Evolutionary conservation across 2,329 filamentous ascomycete species (phyloP).

Genomic region (Aspergillus vadensis): DNA sequence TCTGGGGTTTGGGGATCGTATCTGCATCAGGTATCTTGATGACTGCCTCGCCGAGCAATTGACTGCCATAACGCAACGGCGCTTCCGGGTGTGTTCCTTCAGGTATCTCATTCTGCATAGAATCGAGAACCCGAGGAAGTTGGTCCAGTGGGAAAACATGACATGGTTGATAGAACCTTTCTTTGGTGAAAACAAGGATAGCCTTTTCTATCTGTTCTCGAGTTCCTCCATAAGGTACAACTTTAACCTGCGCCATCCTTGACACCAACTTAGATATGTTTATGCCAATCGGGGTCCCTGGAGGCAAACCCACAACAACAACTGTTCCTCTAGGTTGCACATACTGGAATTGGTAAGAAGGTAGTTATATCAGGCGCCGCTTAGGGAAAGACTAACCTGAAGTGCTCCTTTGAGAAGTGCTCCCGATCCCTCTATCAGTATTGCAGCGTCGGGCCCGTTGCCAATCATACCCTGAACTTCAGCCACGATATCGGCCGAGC

Average conservation of each 20-base stretch:
- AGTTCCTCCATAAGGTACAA: not conserved
- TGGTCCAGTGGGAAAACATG: not conserved
- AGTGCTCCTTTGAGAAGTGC: not conserved
- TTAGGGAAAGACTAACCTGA: not conserved
- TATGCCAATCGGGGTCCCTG: not conserved
- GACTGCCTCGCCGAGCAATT: slow-evolving; percentile 4
- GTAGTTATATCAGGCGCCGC: not conserved
- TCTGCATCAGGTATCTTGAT: not conserved
- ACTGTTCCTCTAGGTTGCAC: slow-evolving; percentile 3
- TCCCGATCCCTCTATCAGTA: not conserved
- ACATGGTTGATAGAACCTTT: not conserved
- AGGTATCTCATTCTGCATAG: not conserved
- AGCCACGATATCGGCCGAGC: not conserved
- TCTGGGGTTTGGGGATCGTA: no score
- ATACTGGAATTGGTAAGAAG: not conserved
- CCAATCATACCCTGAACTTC: slow-evolving; percentile 1
- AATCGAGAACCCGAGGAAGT: not conserved
- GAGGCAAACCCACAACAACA: not conserved
- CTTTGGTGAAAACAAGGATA: not conserved
- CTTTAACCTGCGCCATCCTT: not conserved
- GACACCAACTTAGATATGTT: slow-evolving; percentile 1
- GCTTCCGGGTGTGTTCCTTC: not conserved
- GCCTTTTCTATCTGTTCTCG: slow-evolving; percentile 10
- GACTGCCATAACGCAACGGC: not conserved
- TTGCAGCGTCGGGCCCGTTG: not conserved